Conservation (phyloP, 2,329 filamentous ascomycete genomes). For the Cyanodermella asteris region DNA sequence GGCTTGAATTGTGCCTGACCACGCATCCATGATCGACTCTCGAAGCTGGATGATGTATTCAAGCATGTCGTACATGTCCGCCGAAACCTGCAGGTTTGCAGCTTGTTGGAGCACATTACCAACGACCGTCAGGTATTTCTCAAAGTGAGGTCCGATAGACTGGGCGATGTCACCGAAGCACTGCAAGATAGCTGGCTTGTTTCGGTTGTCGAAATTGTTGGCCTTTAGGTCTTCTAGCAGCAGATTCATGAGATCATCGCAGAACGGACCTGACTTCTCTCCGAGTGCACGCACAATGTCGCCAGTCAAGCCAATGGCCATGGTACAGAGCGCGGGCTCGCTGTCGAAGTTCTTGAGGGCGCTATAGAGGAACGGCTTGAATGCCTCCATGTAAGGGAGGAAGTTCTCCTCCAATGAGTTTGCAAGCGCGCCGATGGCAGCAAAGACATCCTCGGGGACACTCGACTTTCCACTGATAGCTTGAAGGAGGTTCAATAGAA, state of each 20-base stretch:
- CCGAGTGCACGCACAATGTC: slow-evolving; percentile 86
- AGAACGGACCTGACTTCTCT: slow-evolving; percentile 80
- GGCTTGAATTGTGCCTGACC: slow-evolving; percentile 88
- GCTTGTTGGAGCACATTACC: slow-evolving; percentile 89
- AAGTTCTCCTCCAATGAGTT: slow-evolving; percentile 86
- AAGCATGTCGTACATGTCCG: slow-evolving; percentile 83
- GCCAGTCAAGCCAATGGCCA: slow-evolving; percentile 92
- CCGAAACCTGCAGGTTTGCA: slow-evolving; percentile 53
- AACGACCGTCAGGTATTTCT: slow-evolving; percentile 80
- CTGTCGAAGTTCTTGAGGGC: slow-evolving; percentile 87
- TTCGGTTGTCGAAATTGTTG: slow-evolving; percentile 73
- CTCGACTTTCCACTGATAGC: slow-evolving; percentile 67
- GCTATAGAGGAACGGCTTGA: slow-evolving; percentile 78
- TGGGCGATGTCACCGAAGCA: slow-evolving; percentile 96
- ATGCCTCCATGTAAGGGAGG: slow-evolving; percentile 91
- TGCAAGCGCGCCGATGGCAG: slow-evolving; percentile 74
- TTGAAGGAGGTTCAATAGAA: slow-evolving; percentile 58
- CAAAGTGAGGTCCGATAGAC: slow-evolving; percentile 77
- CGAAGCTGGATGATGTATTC: slow-evolving; percentile 89
- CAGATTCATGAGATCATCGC: slow-evolving; percentile 96
- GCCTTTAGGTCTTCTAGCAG: slow-evolving; percentile 82
- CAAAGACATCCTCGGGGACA: slow-evolving; percentile 85
- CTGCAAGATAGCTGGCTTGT: slow-evolving; percentile 94
- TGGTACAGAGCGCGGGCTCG: slow-evolving; percentile 82
- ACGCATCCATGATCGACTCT: slow-evolving; percentile 97